Base-by-base conservation (phyloP, 2,329 filamentous ascomycete species). In the Diaporthe aspalathi region DNA sequence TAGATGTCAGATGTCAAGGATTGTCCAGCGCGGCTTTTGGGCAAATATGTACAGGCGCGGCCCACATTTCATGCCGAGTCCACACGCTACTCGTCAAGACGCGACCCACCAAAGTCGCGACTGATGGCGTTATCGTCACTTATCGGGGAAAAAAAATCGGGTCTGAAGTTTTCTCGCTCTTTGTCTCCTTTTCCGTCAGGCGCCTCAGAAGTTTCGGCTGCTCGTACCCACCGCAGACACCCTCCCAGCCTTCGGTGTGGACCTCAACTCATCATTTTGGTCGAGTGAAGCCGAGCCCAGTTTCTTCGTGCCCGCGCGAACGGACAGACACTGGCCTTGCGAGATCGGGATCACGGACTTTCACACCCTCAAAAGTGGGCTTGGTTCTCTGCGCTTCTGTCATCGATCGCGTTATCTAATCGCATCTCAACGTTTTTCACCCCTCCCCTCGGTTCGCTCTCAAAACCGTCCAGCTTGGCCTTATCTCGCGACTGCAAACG, bases 391-490 rank as follows among this genome's bases (percentile, higher is more conserved):
- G 66, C 53, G 43, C 20, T 68, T 60, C 63, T 67, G 63, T 32
- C 47, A 67, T n/a, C 38, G 53, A 40, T 40, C 53, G 53, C 53
- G 53, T 60, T 68, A 68, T 68, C 66, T 68, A 68, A 68, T 68
- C 66, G 43, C 43, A 47, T 43, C 50, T 57, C 66, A 68, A 60
- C 66, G 53, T 68, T 68, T 68, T 68, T 60, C 66, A 68, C 53
- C 66, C 53, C 66, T 68, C 53, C 66, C 53, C 66, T 68, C 66
- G 22, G 17, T 24, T 17, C 52, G 40, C 43, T 60, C 60, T 49
- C 60, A 68, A 68, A 68, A 68, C 43, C 43, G n/a, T 49, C 50
- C 65, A 45, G 50, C 50, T 54, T 57, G 40, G 66, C 53, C 53
- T 57, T 49, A 50, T 49, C 66, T 68, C 49, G 66, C 38, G 43